A percentile compares a stretch with the other conserved stretches of the same genome.
Evolutionary conservation across 768 basidiomycete genomes (phyloP).

Genomic region (Polyporus arcularius): DNA sequence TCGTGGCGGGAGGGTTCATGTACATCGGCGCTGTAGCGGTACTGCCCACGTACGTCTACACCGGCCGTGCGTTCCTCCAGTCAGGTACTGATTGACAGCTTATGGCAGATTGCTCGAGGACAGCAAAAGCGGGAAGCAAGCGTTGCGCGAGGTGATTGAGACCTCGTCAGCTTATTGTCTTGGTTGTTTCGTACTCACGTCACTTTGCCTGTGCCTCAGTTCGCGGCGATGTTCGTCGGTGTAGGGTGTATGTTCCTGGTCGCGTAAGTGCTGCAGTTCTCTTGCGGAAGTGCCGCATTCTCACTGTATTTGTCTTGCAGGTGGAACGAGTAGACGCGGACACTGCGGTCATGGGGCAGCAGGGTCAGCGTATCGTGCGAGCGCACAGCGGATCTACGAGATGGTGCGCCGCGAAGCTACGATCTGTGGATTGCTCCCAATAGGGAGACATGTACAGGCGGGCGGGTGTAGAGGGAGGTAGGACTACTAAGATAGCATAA

Average conservation of each 20-base stretch:
- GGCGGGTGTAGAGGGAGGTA: slow-evolving; percentile 1
- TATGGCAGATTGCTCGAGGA: slow-evolving; percentile 72
- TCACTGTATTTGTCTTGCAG: slow-evolving; percentile 37
- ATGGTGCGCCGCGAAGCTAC: background rate
- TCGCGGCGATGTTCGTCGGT: slow-evolving; percentile 88
- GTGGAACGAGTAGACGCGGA: slow-evolving; percentile 68
- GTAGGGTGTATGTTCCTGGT: slow-evolving; percentile 91
- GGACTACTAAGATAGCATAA: slow-evolving; percentile 2
- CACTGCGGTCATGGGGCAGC: slow-evolving; percentile 9
- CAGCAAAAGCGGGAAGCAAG: slow-evolving; percentile 85
- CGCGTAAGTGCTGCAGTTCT: slow-evolving; percentile 63
- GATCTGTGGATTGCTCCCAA: background rate
- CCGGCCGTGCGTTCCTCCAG: slow-evolving; percentile 1
- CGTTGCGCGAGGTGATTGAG: slow-evolving; percentile 79
- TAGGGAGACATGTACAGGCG: background rate
- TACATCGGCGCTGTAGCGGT: slow-evolving; percentile 94
- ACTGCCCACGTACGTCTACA: slow-evolving; percentile 73
- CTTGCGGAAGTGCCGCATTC: slow-evolving; percentile 14
- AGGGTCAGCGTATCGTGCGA: slow-evolving; percentile 14
- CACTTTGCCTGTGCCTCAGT: slow-evolving; percentile 46
- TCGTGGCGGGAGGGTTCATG: slow-evolving; percentile 89
- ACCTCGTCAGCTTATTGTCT: background rate
- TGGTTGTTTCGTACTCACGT: slow-evolving; percentile 7
- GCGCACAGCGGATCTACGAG: background rate
- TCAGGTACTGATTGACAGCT: slow-evolving; percentile 39